Percentiles rank a stretch among this genome's conserved stretches.
phyloP scores from a whole-genome alignment of 352 stramenopile genomes.

The Globisporangium acanthophoron region DNA sequence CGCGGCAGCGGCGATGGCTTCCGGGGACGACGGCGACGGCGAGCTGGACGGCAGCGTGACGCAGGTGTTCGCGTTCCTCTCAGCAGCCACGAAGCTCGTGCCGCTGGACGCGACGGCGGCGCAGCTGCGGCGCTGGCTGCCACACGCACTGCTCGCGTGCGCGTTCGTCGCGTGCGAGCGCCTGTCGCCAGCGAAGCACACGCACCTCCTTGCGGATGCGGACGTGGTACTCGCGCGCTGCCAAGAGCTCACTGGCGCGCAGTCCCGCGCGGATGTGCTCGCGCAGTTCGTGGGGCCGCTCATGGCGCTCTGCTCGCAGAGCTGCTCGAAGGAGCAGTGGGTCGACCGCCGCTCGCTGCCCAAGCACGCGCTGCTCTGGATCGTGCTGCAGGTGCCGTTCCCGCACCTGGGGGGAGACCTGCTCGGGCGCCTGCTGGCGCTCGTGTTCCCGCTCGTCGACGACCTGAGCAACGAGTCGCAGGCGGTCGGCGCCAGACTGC shows the following conservation, averaged over 20 bases:
- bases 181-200: conserved; percentile 18
- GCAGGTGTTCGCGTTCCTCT: neutral
- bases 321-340: conserved; percentile 67
- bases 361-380: conserved; percentile 53
- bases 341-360: conserved; percentile 28
- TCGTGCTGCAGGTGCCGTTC: conserved; percentile 49
- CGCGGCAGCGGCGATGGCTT: neutral
- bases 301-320: conserved; percentile 40
- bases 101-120: conserved; percentile 1
- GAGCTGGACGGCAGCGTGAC: neutral
- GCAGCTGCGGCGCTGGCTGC: conserved; percentile 29
- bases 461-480: conserved; percentile 61
- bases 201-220: conserved; percentile 7
- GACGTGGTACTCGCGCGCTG: conserved; percentile 20
- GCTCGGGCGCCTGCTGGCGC: conserved; percentile 64
- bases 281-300: conserved; percentile 29
- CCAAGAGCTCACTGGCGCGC: conserved; percentile 9
- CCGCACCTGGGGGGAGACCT: conserved; percentile 61
- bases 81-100: neutral
- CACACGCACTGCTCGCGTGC: conserved; percentile 29
- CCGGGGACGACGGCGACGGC: neutral
- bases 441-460: conserved; percentile 79
- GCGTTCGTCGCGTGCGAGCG: conserved; percentile 25
- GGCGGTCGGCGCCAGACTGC: conserved; percentile 45
- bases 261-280: conserved; percentile 15